These are phyloP conservation scores for Talaromyces verruculosus DNA, from an alignment of 2,329 filamentous ascomycete genomes.

Conservation along the genomic window DNA sequence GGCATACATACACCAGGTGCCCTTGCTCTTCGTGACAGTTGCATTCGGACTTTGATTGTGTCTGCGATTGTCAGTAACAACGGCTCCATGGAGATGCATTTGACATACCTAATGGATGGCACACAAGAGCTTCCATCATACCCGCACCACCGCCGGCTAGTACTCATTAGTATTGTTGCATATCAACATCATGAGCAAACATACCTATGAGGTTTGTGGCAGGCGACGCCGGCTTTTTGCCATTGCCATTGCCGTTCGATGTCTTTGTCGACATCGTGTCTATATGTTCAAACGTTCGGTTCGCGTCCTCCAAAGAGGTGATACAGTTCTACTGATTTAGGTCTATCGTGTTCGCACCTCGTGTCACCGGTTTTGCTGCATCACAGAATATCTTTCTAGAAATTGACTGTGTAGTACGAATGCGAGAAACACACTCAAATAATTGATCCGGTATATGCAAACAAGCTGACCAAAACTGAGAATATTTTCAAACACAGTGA, in stretches of 20 bases:
- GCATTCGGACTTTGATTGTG: slow-evolving; percentile 99
- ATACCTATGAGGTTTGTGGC: slow-evolving; percentile 89
- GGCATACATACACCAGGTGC: slow-evolving; percentile 66
- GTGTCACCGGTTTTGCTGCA: slow-evolving; percentile 3
- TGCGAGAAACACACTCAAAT: background rate
- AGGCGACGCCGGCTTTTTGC: slow-evolving; percentile 73
- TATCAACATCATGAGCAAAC: background rate
- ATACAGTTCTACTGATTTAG: slow-evolving; percentile 7
- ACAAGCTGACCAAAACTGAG: background rate
- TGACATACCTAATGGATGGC: slow-evolving; percentile 82
- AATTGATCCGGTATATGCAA: background rate
- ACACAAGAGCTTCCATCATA: slow-evolving; percentile 98
- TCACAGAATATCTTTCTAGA: slow-evolving; percentile 1
- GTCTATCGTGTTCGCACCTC: slow-evolving; percentile 7
- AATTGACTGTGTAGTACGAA: background rate
- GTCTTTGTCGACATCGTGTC: slow-evolving; percentile 15
- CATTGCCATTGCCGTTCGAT: slow-evolving; percentile 55
- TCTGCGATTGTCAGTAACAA: slow-evolving; percentile 52
- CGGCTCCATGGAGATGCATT: slow-evolving; percentile 25
- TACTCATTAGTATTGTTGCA: slow-evolving; percentile 25
- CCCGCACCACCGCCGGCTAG: slow-evolving; percentile 91
- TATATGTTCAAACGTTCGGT: background rate
- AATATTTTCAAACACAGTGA: background rate
- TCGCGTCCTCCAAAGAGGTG: background rate
- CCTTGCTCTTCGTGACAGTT: slow-evolving; percentile 83